Evolutionary conservation across 1,284 basidiomycete species (phyloP).

Genomic region (Rhodotorula sp.): DNA sequence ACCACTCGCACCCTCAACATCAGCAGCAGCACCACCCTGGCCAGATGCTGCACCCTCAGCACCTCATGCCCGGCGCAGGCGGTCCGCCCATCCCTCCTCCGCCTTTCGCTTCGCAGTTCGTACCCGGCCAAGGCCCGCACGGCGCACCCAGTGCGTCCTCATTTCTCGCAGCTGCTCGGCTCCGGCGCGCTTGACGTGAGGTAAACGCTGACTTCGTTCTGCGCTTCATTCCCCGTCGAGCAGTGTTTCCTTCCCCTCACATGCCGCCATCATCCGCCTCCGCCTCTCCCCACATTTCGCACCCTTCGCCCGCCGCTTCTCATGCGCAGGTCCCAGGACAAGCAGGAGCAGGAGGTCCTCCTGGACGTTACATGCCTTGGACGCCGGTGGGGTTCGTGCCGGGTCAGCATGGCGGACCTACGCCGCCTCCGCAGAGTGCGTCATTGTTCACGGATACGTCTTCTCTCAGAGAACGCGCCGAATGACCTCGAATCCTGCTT

Average conservation of each 20-base stretch:
- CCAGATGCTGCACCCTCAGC: neutral
- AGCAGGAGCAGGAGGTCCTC: neutral
- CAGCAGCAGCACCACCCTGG: conserved; percentile 2
- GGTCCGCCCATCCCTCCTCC: neutral
- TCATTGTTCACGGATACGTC: neutral
- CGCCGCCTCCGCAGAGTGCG: conserved; percentile 1
- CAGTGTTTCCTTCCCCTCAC: conserved; percentile 9
- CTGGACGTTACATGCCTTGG: conserved; percentile 7
- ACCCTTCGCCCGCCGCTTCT: neutral
- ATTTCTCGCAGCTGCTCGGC: neutral
- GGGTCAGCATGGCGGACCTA: neutral
- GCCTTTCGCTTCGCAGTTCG: neutral
- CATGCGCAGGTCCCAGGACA: neutral
- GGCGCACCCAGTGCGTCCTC: conserved; percentile 1
- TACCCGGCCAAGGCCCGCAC: neutral
- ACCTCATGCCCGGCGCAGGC: neutral
- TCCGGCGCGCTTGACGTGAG: neutral
- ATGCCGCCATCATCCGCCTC: neutral
- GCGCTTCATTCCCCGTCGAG: neutral
- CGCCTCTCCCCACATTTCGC: neutral
- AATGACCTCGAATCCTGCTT: neutral
- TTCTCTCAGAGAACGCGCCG: too few relatives aligned
- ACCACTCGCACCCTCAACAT: neutral
- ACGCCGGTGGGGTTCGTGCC: conserved; percentile 1
- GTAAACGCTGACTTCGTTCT: neutral